phyloP scores from a whole-genome alignment of 2,329 filamentous ascomycete genomes.

The Macroventuria anomochaeta region DNA sequence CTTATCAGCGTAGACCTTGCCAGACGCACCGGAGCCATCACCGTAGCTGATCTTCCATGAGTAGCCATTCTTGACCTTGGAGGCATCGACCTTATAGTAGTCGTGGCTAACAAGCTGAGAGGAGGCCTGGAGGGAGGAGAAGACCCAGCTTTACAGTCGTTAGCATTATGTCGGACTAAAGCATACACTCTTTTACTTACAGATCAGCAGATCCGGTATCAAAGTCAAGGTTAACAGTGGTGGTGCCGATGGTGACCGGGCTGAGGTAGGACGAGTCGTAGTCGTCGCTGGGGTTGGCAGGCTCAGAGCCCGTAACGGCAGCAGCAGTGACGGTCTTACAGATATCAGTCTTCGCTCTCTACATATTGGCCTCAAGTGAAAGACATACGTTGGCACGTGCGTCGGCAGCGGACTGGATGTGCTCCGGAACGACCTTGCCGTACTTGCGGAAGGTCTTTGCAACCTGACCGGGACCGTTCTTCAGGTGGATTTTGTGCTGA shows the following conservation, averaged over 20 bases:
- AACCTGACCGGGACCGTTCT: slow-evolving; percentile 49
- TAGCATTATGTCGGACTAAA: slow-evolving; percentile 10
- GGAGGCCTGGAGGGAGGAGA: slow-evolving; percentile 63
- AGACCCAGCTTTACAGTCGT: slow-evolving; percentile 65
- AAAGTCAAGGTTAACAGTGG: slow-evolving; percentile 70
- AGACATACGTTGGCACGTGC: slow-evolving; percentile 31
- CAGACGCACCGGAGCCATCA: slow-evolving; percentile 68
- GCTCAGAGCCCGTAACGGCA: slow-evolving; percentile 41
- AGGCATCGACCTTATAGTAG: slow-evolving; percentile 61
- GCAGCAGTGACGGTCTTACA: slow-evolving; percentile 17
- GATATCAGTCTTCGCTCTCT: background rate
- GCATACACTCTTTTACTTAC: slow-evolving; percentile 53
- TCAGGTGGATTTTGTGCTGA: slow-evolving; percentile 36
- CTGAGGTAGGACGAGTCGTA: slow-evolving; percentile 42
- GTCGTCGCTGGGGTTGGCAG: slow-evolving; percentile 51
- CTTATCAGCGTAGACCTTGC: slow-evolving; percentile 70
- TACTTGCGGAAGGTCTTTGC: slow-evolving; percentile 52
- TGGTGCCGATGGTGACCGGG: slow-evolving; percentile 68
- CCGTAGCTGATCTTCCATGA: slow-evolving; percentile 70
- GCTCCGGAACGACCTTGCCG: slow-evolving; percentile 37
- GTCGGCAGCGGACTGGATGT: slow-evolving; percentile 41
- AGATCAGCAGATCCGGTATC: slow-evolving; percentile 74
- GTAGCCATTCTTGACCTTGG: slow-evolving; percentile 56
- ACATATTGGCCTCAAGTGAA: background rate
- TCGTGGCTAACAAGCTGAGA: slow-evolving; percentile 61